Conservation (phyloP, 1,284 basidiomycete species). For the Pseudozyma hubeiensis region DNA sequence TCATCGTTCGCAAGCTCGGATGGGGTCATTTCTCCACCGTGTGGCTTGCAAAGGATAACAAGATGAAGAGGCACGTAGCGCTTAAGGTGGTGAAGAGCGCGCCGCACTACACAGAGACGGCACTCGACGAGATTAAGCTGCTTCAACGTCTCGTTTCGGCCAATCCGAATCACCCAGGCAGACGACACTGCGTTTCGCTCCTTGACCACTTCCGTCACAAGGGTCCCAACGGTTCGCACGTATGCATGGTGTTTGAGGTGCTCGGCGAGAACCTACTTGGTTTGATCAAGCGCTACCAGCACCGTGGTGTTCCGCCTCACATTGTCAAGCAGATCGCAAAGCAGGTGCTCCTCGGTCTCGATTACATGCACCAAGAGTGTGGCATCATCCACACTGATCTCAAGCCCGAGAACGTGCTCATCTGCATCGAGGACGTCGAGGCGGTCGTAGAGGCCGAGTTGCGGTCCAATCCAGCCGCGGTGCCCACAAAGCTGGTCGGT, state of each 20-base stretch:
- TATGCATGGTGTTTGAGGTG: slow-evolving; percentile 99
- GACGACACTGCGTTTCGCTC: slow-evolving; percentile 82
- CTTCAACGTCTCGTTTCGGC: slow-evolving; percentile 93
- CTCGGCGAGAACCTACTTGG: slow-evolving; percentile 97
- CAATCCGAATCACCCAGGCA: slow-evolving; percentile 72
- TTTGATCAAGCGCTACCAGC: slow-evolving; percentile 93
- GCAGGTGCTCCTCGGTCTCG: slow-evolving; percentile 91
- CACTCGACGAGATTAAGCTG: slow-evolving; percentile 97
- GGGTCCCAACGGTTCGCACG: slow-evolving; percentile 94
- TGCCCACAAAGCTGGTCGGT: slow-evolving; percentile 85
- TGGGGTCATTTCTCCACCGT: slow-evolving; percentile 90
- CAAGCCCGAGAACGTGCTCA: slow-evolving; percentile 97
- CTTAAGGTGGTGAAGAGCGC: slow-evolving; percentile 99
- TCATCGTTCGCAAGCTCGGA: slow-evolving; percentile 93
- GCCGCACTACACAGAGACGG: slow-evolving; percentile 95
- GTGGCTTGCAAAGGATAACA: slow-evolving; percentile 71
- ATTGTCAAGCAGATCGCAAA: slow-evolving; percentile 97
- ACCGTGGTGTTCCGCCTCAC: slow-evolving; percentile 93
- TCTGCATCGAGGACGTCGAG: slow-evolving; percentile 97
- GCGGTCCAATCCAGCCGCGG: slow-evolving; percentile 74
- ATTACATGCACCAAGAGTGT: slow-evolving; percentile 97
- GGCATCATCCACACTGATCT: slow-evolving; percentile 86
- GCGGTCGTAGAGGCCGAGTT: slow-evolving; percentile 89
- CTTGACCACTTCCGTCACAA: slow-evolving; percentile 97
- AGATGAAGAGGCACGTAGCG: slow-evolving; percentile 93